Base-by-base conservation (phyloP, 257 asterid genomes). In the Nicotiana attenuata region DNA sequence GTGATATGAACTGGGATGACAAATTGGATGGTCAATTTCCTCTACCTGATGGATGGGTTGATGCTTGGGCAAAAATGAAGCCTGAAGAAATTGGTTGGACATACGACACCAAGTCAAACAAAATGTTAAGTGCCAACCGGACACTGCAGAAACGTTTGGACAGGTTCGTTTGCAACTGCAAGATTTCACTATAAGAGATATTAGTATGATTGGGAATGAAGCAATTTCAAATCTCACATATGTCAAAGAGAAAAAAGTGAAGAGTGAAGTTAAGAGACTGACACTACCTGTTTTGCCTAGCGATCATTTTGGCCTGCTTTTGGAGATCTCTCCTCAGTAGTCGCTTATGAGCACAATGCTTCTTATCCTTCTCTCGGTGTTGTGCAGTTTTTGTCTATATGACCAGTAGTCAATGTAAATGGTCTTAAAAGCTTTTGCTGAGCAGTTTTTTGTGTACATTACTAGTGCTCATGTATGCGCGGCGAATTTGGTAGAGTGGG, bases 1-100 rank as follows among this genome's bases (percentile, higher is more conserved):
- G 99, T 71, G 99, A 96, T 83, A 92, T 92, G 99, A 96, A 96
- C 85, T 96, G 99, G 99, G 94, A 91, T 75, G 99, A 94, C 76
- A 92, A 93, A 81, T 31, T 65, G 82, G 99, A 96, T 29, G 99
- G 98, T 10, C 90, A 88, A 38, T 96, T 96, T 86, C 98, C 98
- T 26, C 57, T 90, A 57, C 83, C 85, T 15, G 89, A 86, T 59
- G 97, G 93, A 61, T 96, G 99, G 99, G 35, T 82, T 7, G 99
- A 96, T 87, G 98, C 98, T 9, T 96, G 99, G 98, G 82, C 86
- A 8, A 88, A 90, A 85, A 88, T 89, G 28, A 88, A 89, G 85
- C 95, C 98, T 0, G 87, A 92, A 68, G 97, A 94, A 82, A 87
- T 82, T 22, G 99, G 99, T 60, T 90, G 87, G 86, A 94, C 99